Percentiles rank a stretch among this genome's conserved stretches.
Conservation (phyloP, 345 rosid genomes). For the Pistacia vera region DNA sequence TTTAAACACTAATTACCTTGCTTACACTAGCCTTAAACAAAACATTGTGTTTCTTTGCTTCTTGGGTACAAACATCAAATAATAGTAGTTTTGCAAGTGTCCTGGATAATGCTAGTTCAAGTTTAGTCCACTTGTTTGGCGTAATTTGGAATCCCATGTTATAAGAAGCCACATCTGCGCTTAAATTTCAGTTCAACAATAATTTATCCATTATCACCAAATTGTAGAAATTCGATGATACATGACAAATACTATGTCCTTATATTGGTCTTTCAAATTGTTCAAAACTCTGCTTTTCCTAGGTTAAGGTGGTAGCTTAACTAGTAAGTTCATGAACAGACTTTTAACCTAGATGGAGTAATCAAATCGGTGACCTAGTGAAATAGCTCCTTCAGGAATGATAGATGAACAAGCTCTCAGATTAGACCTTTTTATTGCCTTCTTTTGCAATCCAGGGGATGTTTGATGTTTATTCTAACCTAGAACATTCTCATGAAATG, state of each 20-base stretch:
- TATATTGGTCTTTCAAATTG: neutral
- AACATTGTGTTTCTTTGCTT: constrained; percentile 5
- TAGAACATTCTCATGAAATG: neutral
- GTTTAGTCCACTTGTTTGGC: neutral
- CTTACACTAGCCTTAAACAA: neutral
- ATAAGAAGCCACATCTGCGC: neutral
- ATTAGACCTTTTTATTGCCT: neutral
- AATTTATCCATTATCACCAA: neutral
- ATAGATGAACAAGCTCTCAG: neutral
- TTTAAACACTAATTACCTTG: neutral
- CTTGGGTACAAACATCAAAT: neutral
- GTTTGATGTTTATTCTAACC: neutral
- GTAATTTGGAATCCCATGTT: neutral
- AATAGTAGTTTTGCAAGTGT: neutral
- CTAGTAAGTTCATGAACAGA: neutral
- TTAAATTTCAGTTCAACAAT: neutral
- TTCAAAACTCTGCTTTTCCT: neutral
- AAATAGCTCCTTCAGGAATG: neutral
- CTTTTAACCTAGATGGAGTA: neutral
- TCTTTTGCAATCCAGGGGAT: neutral
- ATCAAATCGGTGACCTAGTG: neutral
- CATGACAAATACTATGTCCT: neutral
- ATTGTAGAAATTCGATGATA: constrained; percentile 3
- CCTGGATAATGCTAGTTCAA: neutral
- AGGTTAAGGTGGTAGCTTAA: neutral